A percentile compares a stretch with the other conserved stretches of the same genome.
These are phyloP conservation scores for Schwanniomyces occidentalis DNA, from an alignment of 805 yeast species.

Conservation along the genomic window DNA sequence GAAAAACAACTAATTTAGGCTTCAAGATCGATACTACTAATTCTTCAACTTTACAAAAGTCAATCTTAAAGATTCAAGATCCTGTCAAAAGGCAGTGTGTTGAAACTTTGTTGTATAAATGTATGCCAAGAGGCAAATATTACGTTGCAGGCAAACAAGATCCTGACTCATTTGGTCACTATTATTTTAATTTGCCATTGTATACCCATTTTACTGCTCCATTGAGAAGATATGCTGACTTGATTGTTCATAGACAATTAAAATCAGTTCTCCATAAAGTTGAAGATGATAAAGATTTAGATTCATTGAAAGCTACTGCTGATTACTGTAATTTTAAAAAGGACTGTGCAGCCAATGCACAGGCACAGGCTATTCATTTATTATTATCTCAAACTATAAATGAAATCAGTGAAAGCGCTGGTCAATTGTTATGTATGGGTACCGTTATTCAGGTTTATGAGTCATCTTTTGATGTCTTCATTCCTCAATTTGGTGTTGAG, in stretches of 20 bases:
- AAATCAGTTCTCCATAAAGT: constrained; percentile 56
- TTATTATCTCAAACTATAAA: constrained; percentile 80
- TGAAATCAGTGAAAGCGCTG: constrained; percentile 68
- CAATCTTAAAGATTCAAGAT: constrained; percentile 65
- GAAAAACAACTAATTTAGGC: constrained; percentile 66
- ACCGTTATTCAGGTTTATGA: constrained; percentile 91
- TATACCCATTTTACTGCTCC: constrained; percentile 96
- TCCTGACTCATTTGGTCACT: constrained; percentile 75
- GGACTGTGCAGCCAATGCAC: constrained; percentile 91
- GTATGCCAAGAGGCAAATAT: constrained; percentile 84
- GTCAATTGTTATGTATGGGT: constrained; percentile 82
- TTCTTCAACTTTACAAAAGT: constrained; percentile 68
- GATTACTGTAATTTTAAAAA: constrained; percentile 95
- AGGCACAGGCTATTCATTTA: constrained; percentile 91
- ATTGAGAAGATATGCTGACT: constrained; percentile 85
- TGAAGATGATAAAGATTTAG: constrained; percentile 50
- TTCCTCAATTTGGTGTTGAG: constrained; percentile 93
- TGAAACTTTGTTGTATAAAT: constrained; percentile 77
- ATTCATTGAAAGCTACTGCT: constrained; percentile 74
- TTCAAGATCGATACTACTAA: constrained; percentile 71
- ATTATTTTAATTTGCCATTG: constrained; percentile 76
- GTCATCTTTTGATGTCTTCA: constrained; percentile 88
- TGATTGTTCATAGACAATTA: constrained; percentile 89
- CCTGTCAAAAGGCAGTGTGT: constrained; percentile 65
- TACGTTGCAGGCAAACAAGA: constrained; percentile 86